phyloP scores from a whole-genome alignment of 1,284 basidiomycete species.

The Moniliophthora roreri region DNA sequence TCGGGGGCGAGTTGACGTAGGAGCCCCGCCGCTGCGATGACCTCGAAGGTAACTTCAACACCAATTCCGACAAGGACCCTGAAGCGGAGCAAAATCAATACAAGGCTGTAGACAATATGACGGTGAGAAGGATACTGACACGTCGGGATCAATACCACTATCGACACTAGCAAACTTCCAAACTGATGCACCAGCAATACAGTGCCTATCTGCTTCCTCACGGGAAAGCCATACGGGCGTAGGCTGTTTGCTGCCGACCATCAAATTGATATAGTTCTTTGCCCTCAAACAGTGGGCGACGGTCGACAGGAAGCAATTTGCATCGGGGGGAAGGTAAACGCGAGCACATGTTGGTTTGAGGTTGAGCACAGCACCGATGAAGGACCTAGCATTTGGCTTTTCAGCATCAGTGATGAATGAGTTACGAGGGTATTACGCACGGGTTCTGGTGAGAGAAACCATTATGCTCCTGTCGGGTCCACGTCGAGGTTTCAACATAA shows the following conservation, averaged over 20 bases:
- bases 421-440: conserved; percentile 24
- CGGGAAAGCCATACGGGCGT: conserved; percentile 68
- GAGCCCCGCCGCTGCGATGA: conserved; percentile 75
- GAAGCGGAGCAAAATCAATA: too few relatives aligned
- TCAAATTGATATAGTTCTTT: conserved; percentile 83
- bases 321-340: conserved; percentile 89
- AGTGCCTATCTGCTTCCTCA: conserved; percentile 70
- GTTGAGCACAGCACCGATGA: conserved; percentile 81
- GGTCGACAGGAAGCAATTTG: conserved; percentile 81
- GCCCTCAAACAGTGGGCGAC: conserved; percentile 81
- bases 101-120: too few relatives aligned
- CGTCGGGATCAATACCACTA: conserved; percentile 63
- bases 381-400: conserved; percentile 78
- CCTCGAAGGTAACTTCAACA: conserved; percentile 76
- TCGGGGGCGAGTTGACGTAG: conserved; percentile 62
- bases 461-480: conserved; percentile 81
- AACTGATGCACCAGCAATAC: conserved; percentile 71
- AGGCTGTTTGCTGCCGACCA: conserved; percentile 85
- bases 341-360: conserved; percentile 75
- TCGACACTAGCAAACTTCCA: conserved; percentile 79
- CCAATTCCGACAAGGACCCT: conserved; percentile 74
- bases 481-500: conserved; percentile 86
- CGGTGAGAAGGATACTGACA: conserved; percentile 37
- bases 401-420: conserved; percentile 32
- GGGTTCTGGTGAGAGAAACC: conserved; percentile 77